phyloP scores from a whole-genome alignment of 1,139 yeast species.

The Pichiaceae sp. region DNA sequence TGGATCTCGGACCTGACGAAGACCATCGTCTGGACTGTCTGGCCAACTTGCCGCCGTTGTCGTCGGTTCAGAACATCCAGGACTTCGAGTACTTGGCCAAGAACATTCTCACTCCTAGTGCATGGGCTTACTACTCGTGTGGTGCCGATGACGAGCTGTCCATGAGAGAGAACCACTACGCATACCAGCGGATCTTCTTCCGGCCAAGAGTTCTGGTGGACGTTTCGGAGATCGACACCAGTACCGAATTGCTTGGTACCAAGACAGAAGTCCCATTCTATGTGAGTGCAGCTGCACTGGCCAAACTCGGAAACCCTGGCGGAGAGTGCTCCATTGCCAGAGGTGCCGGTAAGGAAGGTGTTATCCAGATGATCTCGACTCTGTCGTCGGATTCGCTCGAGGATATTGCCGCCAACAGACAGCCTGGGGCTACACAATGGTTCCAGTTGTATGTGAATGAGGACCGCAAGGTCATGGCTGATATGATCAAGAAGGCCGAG shows the following conservation, averaged over 20 bases:
- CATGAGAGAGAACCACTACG: slow-evolving; percentile 79
- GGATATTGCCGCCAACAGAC: slow-evolving; percentile 57
- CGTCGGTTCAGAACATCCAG: slow-evolving; percentile 60
- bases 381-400: slow-evolving; percentile 69
- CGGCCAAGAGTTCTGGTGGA: slow-evolving; percentile 75
- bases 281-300: slow-evolving; percentile 74
- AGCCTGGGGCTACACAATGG: slow-evolving; percentile 66
- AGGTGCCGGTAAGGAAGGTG: slow-evolving; percentile 59
- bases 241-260: slow-evolving; percentile 43
- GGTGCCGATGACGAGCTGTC: slow-evolving; percentile 93
- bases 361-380: slow-evolving; percentile 77
- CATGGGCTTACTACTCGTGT: slow-evolving; percentile 89
- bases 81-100: slow-evolving; percentile 86
- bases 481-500: slow-evolving; percentile 66
- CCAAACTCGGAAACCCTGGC: slow-evolving; percentile 71
- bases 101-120: slow-evolving; percentile 62
- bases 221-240: slow-evolving; percentile 37
- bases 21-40: slow-evolving; percentile 27
- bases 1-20: slow-evolving; percentile 27
- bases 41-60: slow-evolving; percentile 52
- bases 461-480: slow-evolving; percentile 52
- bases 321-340: slow-evolving; percentile 76
- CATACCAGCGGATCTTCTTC: slow-evolving; percentile 81
- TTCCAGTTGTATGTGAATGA: slow-evolving; percentile 81
- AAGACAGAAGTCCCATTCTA: slow-evolving; percentile 60